phyloP scores from a whole-genome alignment of 1,284 basidiomycete species.

The Microbotryum lychnidis-dioicae region DNA sequence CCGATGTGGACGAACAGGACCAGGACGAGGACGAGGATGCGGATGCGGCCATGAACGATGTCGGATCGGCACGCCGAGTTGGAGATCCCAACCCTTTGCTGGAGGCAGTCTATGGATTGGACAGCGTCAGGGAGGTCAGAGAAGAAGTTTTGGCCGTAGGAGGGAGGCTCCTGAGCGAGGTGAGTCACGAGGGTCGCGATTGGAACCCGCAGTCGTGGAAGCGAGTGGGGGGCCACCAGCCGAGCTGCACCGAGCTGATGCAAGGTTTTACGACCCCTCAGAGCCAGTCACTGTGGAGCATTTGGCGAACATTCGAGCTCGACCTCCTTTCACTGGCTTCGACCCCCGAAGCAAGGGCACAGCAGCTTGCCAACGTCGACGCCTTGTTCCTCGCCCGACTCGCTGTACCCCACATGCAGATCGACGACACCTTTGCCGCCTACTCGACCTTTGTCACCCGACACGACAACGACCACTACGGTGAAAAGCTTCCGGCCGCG shows the following conservation, averaged over 20 bases:
- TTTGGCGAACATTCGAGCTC: constrained; percentile 65
- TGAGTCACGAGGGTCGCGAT: not conserved
- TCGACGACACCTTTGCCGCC: constrained; percentile 66
- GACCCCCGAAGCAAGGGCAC: constrained; percentile 25
- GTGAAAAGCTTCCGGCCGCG: constrained; percentile 61
- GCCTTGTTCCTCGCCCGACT: constrained; percentile 40
- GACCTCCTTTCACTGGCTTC: constrained; percentile 38
- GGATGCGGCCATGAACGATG: constrained; percentile 14
- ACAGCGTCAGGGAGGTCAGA: constrained; percentile 10
- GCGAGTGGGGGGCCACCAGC: not conserved
- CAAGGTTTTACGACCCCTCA: constrained; percentile 36
- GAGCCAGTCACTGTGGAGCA: constrained; percentile 65
- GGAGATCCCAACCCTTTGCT: constrained; percentile 27
- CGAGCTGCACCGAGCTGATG: not conserved
- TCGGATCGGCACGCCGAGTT: constrained; percentile 9
- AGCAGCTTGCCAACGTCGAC: constrained; percentile 38
- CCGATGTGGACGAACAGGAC: not conserved
- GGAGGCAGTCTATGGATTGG: constrained; percentile 21
- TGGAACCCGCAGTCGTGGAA: too few species aligned
- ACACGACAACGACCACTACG: constrained; percentile 65
- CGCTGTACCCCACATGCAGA: constrained; percentile 40
- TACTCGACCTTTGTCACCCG: constrained; percentile 81
- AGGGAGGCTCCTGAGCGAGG: constrained; percentile 15
- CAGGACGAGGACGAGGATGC: constrained; percentile 20
- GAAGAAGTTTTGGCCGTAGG: constrained; percentile 10